phyloP scores from a whole-genome alignment of 495 filamentous ascomycete genomes.

The Lichina pygmaea region DNA sequence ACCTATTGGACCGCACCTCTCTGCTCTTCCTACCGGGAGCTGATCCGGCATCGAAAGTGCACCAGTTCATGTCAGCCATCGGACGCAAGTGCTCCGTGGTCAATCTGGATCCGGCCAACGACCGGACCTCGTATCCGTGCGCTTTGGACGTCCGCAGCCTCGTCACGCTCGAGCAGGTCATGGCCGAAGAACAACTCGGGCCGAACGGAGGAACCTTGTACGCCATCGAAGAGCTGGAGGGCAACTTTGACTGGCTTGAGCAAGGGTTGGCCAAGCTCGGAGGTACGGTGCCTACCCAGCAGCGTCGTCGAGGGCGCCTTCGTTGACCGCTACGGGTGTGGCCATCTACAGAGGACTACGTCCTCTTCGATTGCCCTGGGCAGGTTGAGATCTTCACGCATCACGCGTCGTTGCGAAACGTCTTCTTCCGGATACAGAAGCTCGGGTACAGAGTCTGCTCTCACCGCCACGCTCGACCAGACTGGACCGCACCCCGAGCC shows the following conservation, averaged over 20 bases:
- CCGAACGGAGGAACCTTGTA: conserved; percentile 85
- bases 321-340: not conserved
- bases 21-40: not conserved
- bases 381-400: conserved; percentile 95
- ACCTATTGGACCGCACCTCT: not conserved
- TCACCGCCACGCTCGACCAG: conserved; percentile 2
- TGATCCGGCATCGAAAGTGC: conserved; percentile 18
- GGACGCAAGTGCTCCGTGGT: conserved; percentile 81
- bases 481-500: not conserved
- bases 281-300: conserved; percentile 13
- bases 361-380: conserved; percentile 87
- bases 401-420: conserved; percentile 66
- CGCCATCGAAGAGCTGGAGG: conserved; percentile 81
- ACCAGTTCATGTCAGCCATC: conserved; percentile 88
- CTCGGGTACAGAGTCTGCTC: conserved; percentile 60
- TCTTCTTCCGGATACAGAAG: conserved; percentile 75
- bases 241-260: conserved; percentile 78
- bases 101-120: conserved; percentile 94
- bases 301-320: conserved; percentile 1
- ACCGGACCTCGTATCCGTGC: conserved; percentile 49
- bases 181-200: conserved; percentile 73
- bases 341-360: conserved; percentile 43
- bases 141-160: conserved; percentile 78
- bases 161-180: conserved; percentile 75
- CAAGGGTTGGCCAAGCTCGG: conserved; percentile 45